A percentile compares a stretch with the other conserved stretches of the same genome.
These are phyloP conservation scores for Carnegiea gigantea DNA, from an alignment of 179 eudicot genomes.

Conservation along the genomic window DNA sequence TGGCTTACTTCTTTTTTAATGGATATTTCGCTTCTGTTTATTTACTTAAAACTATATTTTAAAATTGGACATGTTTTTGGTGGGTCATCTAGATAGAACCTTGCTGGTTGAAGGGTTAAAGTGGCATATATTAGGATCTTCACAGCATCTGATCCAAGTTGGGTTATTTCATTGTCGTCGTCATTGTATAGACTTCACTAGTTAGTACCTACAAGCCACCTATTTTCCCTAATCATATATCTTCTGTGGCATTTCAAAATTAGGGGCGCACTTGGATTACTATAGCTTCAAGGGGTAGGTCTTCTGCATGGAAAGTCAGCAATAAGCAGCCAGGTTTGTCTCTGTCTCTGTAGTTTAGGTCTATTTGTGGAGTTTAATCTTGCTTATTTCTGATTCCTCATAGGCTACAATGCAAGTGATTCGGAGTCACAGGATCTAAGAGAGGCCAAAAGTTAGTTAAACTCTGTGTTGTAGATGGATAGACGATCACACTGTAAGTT, in stretches of 20 bases:
- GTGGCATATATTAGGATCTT: neutral
- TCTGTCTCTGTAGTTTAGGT: neutral
- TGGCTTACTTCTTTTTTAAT: neutral
- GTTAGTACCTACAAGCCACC: neutral
- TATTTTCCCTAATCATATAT: neutral
- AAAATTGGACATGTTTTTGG: neutral
- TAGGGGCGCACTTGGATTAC: constrained; percentile 38
- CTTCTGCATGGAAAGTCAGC: constrained; percentile 41
- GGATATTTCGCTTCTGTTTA: neutral
- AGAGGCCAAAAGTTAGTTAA: constrained; percentile 21
- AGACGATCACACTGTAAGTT: constrained; percentile 22
- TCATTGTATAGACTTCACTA: neutral
- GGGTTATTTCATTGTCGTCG: neutral
- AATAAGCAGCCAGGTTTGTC: constrained; percentile 40
- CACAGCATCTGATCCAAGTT: neutral
- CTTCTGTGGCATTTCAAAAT: constrained; percentile 7
- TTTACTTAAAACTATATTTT: neutral
- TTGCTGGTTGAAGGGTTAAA: neutral
- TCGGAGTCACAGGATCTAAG: constrained; percentile 35
- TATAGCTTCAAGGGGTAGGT: constrained; percentile 33
- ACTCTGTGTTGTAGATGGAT: neutral
- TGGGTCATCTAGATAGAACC: neutral
- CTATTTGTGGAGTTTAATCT: neutral
- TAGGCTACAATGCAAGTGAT: constrained; percentile 41
- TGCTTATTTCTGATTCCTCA: constrained; percentile 5